Conservation (phyloP, 2,329 filamentous ascomycete species). For the Claviceps arundinis region DNA sequence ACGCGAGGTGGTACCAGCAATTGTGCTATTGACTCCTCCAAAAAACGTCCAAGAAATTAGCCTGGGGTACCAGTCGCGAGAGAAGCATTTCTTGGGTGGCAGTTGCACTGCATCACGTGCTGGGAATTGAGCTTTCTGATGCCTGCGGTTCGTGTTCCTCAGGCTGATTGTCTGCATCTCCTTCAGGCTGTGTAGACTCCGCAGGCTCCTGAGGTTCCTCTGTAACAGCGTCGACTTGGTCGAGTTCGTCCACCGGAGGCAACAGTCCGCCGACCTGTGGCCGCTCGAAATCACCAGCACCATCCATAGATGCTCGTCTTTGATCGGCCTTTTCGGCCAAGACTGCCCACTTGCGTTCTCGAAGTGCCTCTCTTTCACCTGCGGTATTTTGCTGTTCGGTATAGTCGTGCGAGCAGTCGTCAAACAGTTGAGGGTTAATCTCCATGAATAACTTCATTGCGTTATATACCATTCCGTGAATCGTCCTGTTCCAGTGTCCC, state of each 20-base stretch:
- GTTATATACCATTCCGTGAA: conserved; percentile 99
- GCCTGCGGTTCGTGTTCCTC: conserved; percentile 45
- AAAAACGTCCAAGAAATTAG: background rate
- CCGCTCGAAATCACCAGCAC: conserved; percentile 18
- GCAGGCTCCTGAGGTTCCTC: conserved; percentile 79
- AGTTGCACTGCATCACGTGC: conserved; percentile 27
- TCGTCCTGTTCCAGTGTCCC: conserved; percentile 98
- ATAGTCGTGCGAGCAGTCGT: conserved; percentile 97
- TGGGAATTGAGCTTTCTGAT: conserved; percentile 41
- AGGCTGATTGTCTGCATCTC: conserved; percentile 50
- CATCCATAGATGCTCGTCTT: conserved; percentile 34
- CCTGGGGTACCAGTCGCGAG: background rate
- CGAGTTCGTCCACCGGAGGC: conserved; percentile 57
- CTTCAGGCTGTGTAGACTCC: conserved; percentile 81
- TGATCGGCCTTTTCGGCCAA: conserved; percentile 69
- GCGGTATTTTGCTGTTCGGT: conserved; percentile 91
- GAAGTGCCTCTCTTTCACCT: conserved; percentile 65
- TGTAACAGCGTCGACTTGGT: conserved; percentile 65
- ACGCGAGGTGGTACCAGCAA: background rate
- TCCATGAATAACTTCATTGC: conserved; percentile 99
- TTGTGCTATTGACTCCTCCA: background rate
- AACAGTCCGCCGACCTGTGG: conserved; percentile 26
- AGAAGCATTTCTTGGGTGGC: background rate
- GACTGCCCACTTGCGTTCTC: conserved; percentile 81
- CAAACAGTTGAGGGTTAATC: conserved; percentile 95